phyloP scores from a whole-genome alignment of 495 filamentous ascomycete species.

The Oidiodendron maius region DNA sequence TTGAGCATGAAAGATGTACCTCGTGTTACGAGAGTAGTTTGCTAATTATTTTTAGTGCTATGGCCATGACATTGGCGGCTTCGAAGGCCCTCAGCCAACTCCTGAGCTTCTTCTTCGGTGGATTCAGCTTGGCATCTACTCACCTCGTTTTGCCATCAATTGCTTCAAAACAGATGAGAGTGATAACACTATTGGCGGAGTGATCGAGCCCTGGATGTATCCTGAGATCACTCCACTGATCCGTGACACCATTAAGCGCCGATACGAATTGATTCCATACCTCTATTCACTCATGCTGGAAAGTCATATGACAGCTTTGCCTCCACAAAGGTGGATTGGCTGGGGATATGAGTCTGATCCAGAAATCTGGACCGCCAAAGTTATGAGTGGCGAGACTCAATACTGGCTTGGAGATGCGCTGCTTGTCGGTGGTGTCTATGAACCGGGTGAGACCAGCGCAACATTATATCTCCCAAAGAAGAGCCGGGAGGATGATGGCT shows the following conservation, averaged over 20 bases:
- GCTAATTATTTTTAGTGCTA: conserved; percentile 49
- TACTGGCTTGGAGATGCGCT: conserved; percentile 68
- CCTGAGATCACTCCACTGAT: conserved; percentile 53
- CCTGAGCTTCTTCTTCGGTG: conserved; percentile 65
- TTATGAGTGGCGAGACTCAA: conserved; percentile 54
- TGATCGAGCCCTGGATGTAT: conserved; percentile 72
- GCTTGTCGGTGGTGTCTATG: conserved; percentile 59
- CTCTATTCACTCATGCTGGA: conserved; percentile 57
- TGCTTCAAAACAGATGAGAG: conserved; percentile 63
- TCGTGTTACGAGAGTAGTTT: too few species aligned
- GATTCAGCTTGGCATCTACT: conserved; percentile 64
- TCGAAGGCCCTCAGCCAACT: conserved; percentile 62
- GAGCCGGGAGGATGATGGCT: conserved; percentile 38
- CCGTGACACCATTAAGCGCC: conserved; percentile 56
- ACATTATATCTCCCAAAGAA: conserved; percentile 55
- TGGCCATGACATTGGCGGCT: conserved; percentile 68
- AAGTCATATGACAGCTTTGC: conserved; percentile 49
- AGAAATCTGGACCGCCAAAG: conserved; percentile 50
- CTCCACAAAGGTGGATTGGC: conserved; percentile 62
- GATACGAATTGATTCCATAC: conserved; percentile 65
- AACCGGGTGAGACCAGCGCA: conserved; percentile 43
- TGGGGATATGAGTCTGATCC: conserved; percentile 62
- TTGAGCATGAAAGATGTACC: too few species aligned
- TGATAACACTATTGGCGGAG: conserved; percentile 56
- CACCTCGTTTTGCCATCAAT: conserved; percentile 66